Base-by-base conservation (phyloP, 768 basidiomycete genomes). In the Tephrocybe rancida region DNA sequence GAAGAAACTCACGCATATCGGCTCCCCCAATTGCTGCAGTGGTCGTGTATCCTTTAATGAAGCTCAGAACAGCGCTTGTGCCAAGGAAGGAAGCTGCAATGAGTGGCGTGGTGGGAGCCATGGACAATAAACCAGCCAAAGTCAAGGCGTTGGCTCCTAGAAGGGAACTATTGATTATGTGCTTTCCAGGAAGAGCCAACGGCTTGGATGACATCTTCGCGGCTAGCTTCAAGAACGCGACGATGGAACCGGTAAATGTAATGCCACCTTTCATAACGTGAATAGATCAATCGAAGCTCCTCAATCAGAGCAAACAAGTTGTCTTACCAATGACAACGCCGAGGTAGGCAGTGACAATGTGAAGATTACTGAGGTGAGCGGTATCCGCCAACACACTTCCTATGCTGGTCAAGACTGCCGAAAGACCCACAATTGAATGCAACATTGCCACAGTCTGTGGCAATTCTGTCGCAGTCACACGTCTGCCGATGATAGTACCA, bases 11-110 rank as follows among this genome's bases (percentile, higher is more conserved):
- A 92, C 91, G 92, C 92, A 95, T 95, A 64, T 95, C 92, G 24
- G 92, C 92, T 10, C 92, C 92, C 46, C 92, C 92, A 57, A 95
- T 91, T n/a, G 92, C 90, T 11, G 92, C 88, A 8, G 92, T 93
- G 2, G 90, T 90, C 0, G 92, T 95, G 68, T 79, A 89, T 4
- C 92, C 92, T 65, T 92, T 91, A 56, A 89, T 78, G 70, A 94
- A 94, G 63, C 90, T 92, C 48, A 95, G 73, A 2, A 84, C 56
- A 1, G 92, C 76, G 60, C 90, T 93, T 16, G 80, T 80, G 37
- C 86, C 82, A 1, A 95, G 75, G 71, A 87, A 94, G 5, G 84
- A 84, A 2, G 92, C 92, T 16, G 91, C 92, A 50, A 91, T 70
- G 7, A 83, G 67, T 2, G 92, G 92, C 2, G 85, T 85, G 16